phyloP scores from a whole-genome alignment of 164 flowering plant species.

The grape (Vitis vinifera) region DNA sequence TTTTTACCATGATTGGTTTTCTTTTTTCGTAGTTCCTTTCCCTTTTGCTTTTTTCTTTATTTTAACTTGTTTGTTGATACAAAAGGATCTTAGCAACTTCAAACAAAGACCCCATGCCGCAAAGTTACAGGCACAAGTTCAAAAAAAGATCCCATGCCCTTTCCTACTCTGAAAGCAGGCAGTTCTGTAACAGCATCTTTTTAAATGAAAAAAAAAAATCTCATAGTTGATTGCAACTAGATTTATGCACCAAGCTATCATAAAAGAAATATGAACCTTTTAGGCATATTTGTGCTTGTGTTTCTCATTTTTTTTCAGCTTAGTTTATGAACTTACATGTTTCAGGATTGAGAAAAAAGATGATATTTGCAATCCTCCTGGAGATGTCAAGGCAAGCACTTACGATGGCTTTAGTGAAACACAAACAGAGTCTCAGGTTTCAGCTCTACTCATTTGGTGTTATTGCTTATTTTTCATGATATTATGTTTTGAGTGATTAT shows the following conservation, averaged over 20 bases:
- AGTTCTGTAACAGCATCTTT: no score
- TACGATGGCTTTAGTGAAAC: slow-evolving; percentile 90
- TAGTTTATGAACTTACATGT: not conserved
- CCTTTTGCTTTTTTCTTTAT: not conserved
- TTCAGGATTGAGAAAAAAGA: slow-evolving; percentile 56
- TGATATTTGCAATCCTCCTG: slow-evolving; percentile 30
- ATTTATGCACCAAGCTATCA: no score
- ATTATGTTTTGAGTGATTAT: not conserved
- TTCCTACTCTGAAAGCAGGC: no score
- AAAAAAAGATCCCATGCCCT: no score
- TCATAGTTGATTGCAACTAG: no score
- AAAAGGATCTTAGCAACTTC: no score
- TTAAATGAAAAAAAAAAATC: no score
- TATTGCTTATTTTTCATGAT: not conserved
- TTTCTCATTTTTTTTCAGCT: not conserved
- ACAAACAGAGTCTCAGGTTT: slow-evolving; percentile 96
- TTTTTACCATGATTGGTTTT: not conserved
- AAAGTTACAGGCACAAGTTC: no score
- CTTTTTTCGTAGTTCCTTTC: not conserved
- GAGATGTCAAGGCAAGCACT: slow-evolving; percentile 31
- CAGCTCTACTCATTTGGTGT: not conserved
- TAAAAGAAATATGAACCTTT: no score
- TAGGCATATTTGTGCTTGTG: not conserved
- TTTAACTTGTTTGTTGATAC: no score
- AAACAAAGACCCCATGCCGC: no score